Conservation (phyloP, 1,284 basidiomycete species). For the Cutaneotrichosporon sp. region DNA sequence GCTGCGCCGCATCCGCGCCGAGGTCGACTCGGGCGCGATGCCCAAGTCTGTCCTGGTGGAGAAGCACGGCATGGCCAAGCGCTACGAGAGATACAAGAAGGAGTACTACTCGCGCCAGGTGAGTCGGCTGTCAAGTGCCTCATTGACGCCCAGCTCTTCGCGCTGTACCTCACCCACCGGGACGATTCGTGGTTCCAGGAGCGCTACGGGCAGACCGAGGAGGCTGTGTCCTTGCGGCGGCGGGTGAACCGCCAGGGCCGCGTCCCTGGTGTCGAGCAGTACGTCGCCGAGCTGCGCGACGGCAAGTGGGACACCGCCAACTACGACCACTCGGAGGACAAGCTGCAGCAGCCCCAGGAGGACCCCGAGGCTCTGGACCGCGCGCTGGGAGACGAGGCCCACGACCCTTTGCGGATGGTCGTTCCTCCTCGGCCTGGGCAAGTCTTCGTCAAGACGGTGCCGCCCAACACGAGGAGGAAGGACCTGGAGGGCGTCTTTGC, state of each 20-base stretch:
- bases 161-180: slow-evolving; percentile 86
- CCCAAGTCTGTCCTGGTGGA: slow-evolving; percentile 60
- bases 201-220: slow-evolving; percentile 77
- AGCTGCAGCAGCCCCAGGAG: slow-evolving; percentile 30
- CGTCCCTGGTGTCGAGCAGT: slow-evolving; percentile 68
- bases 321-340: slow-evolving; percentile 40
- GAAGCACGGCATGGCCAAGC: slow-evolving; percentile 61
- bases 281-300: slow-evolving; percentile 73
- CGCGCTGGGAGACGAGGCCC: slow-evolving; percentile 60
- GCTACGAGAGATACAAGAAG: slow-evolving; percentile 90
- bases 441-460: slow-evolving; percentile 90
- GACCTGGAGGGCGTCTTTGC: slow-evolving; percentile 78
- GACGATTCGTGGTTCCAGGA: slow-evolving; percentile 92
- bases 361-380: slow-evolving; percentile 43
- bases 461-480: slow-evolving; percentile 80
- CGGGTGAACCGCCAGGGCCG: slow-evolving; percentile 79
- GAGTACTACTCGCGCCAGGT: slow-evolving; percentile 82
- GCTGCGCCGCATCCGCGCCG: slow-evolving; percentile 31
- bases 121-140: slow-evolving; percentile 50
- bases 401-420: slow-evolving; percentile 58
- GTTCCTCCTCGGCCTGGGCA: slow-evolving; percentile 78
- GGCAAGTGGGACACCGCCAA: slow-evolving; percentile 75
- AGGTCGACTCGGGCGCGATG: slow-evolving; percentile 27
- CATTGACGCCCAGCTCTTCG: slow-evolving; percentile 60
- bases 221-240: slow-evolving; percentile 67